These are phyloP conservation scores for Exserohilum turcica DNA, from an alignment of 2,329 filamentous ascomycete species.

Conservation along the genomic window DNA sequence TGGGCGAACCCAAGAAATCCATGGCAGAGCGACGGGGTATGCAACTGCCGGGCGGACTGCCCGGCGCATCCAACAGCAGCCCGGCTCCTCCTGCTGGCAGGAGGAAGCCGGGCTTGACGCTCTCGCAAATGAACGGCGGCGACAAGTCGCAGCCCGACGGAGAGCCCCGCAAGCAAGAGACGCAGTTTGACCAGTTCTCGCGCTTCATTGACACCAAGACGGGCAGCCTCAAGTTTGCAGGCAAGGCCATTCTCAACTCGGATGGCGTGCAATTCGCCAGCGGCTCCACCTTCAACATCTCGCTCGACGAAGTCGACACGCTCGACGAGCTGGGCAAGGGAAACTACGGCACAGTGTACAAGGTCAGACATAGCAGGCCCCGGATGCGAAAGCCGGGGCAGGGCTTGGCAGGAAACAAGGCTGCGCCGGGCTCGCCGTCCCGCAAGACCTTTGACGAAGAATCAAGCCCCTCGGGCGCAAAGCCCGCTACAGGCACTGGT, in stretches of 20 bases:
- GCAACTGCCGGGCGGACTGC: conserved; percentile 66
- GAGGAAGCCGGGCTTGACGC: conserved; percentile 51
- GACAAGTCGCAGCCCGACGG: conserved; percentile 27
- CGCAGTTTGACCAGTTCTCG: conserved; percentile 68
- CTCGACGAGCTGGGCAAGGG: conserved; percentile 94
- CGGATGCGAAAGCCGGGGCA: conserved; percentile 64
- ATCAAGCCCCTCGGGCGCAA: conserved; percentile 43
- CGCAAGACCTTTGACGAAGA: conserved; percentile 41
- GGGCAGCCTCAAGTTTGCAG: conserved; percentile 89
- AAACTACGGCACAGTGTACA: conserved; percentile 98
- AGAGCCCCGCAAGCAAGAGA: conserved; percentile 42
- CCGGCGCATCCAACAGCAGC: conserved; percentile 56
- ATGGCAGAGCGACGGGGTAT: conserved; percentile 70
- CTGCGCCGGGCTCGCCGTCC: conserved; percentile 43
- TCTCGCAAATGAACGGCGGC: conserved; percentile 51
- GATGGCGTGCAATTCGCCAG: conserved; percentile 91
- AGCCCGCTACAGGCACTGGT: conserved; percentile 63
- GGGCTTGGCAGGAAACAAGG: conserved; percentile 65
- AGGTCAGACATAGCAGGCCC: conserved; percentile 82
- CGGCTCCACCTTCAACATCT: conserved; percentile 89
- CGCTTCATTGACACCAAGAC: conserved; percentile 91
- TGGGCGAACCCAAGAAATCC: conserved; percentile 61
- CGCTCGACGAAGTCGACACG: conserved; percentile 91
- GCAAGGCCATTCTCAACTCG: conserved; percentile 86
- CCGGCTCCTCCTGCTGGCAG: conserved; percentile 41